Evolutionary conservation across 768 basidiomycete genomes (phyloP).

Genomic region (Clavaria fumosa): DNA sequence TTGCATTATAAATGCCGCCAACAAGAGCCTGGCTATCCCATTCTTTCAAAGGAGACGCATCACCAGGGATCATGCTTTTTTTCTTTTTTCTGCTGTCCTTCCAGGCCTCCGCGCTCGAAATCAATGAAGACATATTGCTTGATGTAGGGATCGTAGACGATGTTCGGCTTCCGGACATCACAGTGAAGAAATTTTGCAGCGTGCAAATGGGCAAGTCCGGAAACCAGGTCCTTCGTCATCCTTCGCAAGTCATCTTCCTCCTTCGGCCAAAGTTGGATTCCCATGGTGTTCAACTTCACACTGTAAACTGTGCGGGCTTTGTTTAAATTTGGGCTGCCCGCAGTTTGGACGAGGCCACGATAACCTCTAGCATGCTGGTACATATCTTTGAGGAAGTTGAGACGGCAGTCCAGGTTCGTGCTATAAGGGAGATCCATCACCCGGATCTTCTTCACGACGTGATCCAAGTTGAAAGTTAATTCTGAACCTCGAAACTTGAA

Average conservation of each 20-base stretch:
- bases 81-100: neutral
- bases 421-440: conserved; percentile 1
- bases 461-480: neutral
- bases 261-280: neutral
- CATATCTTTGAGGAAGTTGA: conserved; percentile 2
- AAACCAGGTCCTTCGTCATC: conserved; percentile 4
- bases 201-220: conserved; percentile 1
- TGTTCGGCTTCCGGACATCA: conserved; percentile 4
- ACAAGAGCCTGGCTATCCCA: conserved; percentile 6
- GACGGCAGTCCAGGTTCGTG: neutral
- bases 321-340: neutral
- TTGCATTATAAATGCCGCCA: conserved; percentile 1
- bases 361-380: conserved; percentile 2
- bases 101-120: conserved; percentile 4
- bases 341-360: conserved; percentile 2
- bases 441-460: conserved; percentile 3
- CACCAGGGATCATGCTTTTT: neutral
- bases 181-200: conserved; percentile 2
- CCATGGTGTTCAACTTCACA: conserved; percentile 2
- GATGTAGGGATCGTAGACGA: conserved; percentile 3
- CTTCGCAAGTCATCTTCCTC: conserved; percentile 1
- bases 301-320: neutral
- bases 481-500: neutral
- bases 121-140: conserved; percentile 3
- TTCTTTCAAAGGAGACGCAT: conserved; percentile 1